These are phyloP conservation scores for Termitomyces sp. DNA, from an alignment of 768 basidiomycete species.

Conservation along the genomic window DNA sequence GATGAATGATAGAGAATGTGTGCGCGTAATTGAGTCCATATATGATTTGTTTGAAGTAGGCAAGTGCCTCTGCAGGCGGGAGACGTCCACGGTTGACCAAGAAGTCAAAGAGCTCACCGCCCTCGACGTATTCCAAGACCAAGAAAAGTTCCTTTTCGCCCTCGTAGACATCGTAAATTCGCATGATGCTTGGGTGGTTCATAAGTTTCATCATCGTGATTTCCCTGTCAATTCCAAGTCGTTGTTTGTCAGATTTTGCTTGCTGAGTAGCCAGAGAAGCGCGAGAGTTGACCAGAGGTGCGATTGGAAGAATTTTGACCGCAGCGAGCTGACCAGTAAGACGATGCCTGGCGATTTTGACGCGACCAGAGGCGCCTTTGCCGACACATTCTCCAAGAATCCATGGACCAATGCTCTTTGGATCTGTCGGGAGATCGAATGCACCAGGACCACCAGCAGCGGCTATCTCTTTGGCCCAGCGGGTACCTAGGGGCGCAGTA, in stretches of 20 bases:
- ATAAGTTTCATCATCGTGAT: slow-evolving; percentile 99
- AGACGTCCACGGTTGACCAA: slow-evolving; percentile 86
- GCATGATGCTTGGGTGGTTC: slow-evolving; percentile 96
- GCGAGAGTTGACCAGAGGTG: slow-evolving; percentile 70
- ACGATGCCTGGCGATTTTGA: slow-evolving; percentile 87
- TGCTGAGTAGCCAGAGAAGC: slow-evolving; percentile 60
- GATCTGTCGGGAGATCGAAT: slow-evolving; percentile 82
- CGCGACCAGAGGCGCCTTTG: slow-evolving; percentile 90
- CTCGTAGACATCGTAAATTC: slow-evolving; percentile 94
- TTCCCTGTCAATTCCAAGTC: slow-evolving; percentile 87
- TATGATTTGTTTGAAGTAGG: slow-evolving; percentile 94
- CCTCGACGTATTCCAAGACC: slow-evolving; percentile 91
- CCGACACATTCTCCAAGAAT: slow-evolving; percentile 90
- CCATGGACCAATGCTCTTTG: slow-evolving; percentile 87
- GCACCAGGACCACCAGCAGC: slow-evolving; percentile 67
- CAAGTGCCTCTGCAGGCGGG: slow-evolving; percentile 74
- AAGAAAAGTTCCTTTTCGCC: slow-evolving; percentile 88
- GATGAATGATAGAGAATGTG: slow-evolving; percentile 95
- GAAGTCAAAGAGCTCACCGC: slow-evolving; percentile 96
- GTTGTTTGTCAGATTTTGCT: slow-evolving; percentile 74
- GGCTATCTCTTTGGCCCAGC: slow-evolving; percentile 86
- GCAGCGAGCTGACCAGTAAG: slow-evolving; percentile 89
- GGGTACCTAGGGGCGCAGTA: slow-evolving; percentile 64
- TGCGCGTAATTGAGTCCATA: slow-evolving; percentile 96
- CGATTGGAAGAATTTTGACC: slow-evolving; percentile 89